Percentiles rank a stretch among this genome's conserved stretches.
Conservation (phyloP, 2,329 filamentous ascomycete genomes). For the Incumbomyces delicatus region DNA sequence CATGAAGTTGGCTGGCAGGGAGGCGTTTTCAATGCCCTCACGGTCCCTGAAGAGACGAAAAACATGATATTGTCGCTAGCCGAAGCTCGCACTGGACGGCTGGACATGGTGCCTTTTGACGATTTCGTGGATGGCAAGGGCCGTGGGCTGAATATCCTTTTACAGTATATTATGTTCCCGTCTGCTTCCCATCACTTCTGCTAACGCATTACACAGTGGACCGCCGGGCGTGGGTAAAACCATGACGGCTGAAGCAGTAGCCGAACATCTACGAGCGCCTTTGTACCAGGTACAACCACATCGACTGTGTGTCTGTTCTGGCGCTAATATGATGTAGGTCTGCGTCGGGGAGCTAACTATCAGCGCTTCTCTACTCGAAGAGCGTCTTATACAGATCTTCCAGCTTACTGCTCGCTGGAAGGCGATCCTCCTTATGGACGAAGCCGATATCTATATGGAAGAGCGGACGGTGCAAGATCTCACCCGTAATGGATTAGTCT, state of each 20-base stretch:
- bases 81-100: not conserved
- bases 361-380: too few relatives aligned
- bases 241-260: constrained; percentile 40
- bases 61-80: not conserved
- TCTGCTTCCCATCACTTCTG: not conserved
- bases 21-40: not conserved
- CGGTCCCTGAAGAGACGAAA: not conserved
- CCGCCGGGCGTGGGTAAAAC: constrained; percentile 48
- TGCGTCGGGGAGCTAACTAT: too few relatives aligned
- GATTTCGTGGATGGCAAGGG: constrained; percentile 46
- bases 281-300: too few relatives aligned
- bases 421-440: constrained; percentile 14
- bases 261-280: constrained; percentile 38
- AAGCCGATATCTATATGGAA: constrained; percentile 12
- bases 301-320: too few relatives aligned
- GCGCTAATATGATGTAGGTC: too few relatives aligned
- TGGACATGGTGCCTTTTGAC: constrained; percentile 28
- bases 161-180: not conserved
- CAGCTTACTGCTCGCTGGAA: too few relatives aligned
- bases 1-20: too few relatives aligned
- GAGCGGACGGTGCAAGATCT: not conserved
- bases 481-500: constrained; percentile 2
- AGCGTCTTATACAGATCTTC: constrained; percentile 1
- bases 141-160: constrained; percentile 38
- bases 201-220: constrained; percentile 21